Evolutionary conservation across 2,329 filamentous ascomycete genomes (phyloP), one percentile per base, ranked within the genome.

Genomic region (Hymenoscyphus salicellus): DNA sequence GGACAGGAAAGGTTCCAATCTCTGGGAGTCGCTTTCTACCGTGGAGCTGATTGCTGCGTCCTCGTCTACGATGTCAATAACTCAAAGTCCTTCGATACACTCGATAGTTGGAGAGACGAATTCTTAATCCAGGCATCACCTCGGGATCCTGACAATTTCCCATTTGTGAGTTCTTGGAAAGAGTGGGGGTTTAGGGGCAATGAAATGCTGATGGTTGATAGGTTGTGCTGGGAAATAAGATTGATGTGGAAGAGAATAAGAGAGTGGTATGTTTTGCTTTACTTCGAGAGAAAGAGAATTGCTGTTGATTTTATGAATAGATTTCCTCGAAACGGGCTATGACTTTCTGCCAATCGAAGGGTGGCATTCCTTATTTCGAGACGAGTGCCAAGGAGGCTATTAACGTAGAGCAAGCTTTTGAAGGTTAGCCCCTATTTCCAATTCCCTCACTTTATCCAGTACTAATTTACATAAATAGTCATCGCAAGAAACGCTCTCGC

Each of bases 61-160:
- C 84, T 99, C 62, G 94, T 98, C 61, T 98, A 95, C 82, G 94
- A 99, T 76, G 94, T 99, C 79, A 99, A 99, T 83, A 98, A 97
- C 79, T 91, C 93, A 68, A 99, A 99, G 86, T 97, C 93, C 78
- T 99, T 99, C 78, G 95, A 99, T 78, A 96, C 94, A 16, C 86
- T 99, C 66, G 95, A 99, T 78, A 97, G 93, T 80, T 99, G 95
- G 95, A 86, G 95, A 75, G 95, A 99, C 76, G 95, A 99, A 79
- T 99, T 99, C 77, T 80, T 99, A 72, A 97, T 99, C 72, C 95
- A 99, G 80, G 95, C 95, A 6, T 97, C 92, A 71, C 95, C 95
- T 5, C 89, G 96, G 75, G 95, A 99, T 73, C 95, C 95, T 1
- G 93, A 97, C 77, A 97, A 91, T 78, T 99, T 99, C 78, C 95